Percentiles rank a stretch among this genome's conserved stretches.
Evolutionary conservation across 495 filamentous ascomycete species (phyloP).

Genomic region (Penicillium waksmanii): DNA sequence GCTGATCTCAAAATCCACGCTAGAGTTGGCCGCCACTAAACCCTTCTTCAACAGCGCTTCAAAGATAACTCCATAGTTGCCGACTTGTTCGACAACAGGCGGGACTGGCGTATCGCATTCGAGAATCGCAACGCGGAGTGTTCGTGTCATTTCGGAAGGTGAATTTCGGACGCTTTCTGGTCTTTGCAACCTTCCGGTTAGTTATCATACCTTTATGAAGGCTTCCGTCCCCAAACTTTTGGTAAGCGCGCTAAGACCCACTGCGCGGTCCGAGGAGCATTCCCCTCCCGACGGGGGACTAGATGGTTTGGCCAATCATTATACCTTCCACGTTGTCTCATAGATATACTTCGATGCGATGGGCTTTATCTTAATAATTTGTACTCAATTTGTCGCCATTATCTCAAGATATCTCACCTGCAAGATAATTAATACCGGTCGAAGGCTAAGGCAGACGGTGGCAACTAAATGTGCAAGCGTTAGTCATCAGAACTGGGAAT

Average conservation of each 20-base stretch:
- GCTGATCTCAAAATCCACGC: conserved; percentile 48
- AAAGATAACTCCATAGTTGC: conserved; percentile 75
- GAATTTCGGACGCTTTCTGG: conserved; percentile 4
- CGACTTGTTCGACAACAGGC: conserved; percentile 58
- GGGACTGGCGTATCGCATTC: conserved; percentile 74
- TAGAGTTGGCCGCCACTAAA: conserved; percentile 40
- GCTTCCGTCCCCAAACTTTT: not conserved
- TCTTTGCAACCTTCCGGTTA: not conserved
- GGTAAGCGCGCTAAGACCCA: conserved; percentile 30
- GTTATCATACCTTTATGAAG: conserved; percentile 10
- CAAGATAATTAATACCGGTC: too few species aligned
- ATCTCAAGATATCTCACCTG: too few species aligned
- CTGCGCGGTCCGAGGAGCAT: conserved; percentile 32
- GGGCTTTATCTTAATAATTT: too few species aligned
- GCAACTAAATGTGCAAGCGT: too few species aligned
- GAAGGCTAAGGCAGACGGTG: too few species aligned
- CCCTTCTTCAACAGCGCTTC: conserved; percentile 56
- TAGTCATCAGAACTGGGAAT: too few species aligned
- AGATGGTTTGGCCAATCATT: not conserved
- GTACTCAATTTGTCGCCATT: too few species aligned
- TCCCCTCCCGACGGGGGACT: not conserved
- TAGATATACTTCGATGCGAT: too few species aligned
- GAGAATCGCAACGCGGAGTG: conserved; percentile 74
- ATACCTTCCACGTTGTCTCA: not conserved
- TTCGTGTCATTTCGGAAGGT: conserved; percentile 16